Base-by-base conservation (phyloP, 495 filamentous ascomycete species). In the Penicillium crystallinum region DNA sequence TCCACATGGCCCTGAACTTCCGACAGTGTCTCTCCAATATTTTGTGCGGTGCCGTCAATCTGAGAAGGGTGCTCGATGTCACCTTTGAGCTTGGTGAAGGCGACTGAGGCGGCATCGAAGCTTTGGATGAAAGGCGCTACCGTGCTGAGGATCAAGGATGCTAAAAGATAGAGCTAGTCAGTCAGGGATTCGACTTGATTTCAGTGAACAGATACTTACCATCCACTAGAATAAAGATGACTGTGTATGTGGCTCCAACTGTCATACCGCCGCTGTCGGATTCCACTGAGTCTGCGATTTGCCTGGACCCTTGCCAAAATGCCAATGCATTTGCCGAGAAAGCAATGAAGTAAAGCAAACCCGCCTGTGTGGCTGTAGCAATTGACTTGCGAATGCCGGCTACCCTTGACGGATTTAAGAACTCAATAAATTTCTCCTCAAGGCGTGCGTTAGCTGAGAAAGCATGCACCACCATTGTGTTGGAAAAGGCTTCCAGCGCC, bases 271-370 rank as follows among this genome's bases (percentile, higher is more conserved):
- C n/a, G n/a, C 65, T 0, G 58, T 35, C 14, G 49, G 33, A 11
- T 61, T 60, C 5, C 22, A 79, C 71, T 9, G 73, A 68, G 46
- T 75, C 61, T 15, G 77, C 79, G 44, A 86, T 75, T 14, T 70
- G 69, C 33, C 63, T 65, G 52, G 76, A 78, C n/a, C 82, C 84
- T 56, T 86, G 78, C 81, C 81, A 88, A 51, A 84, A 87, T 2
- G 84, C 83, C n/a, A 88, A 64, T 31, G 77, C 83, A 56, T 85
- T 85, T 2, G 80, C 83, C 11, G 77, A 72, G 53, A 81, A 86
- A 7, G 80, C 80, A 48, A 85, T 77, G 51, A 88, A 86, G 54
- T 85, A 87, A 17, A 88, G 61, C 15, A 82, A 54, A n/a, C 84
- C 83, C 14, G 81, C 74, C 49, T 86, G 81, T 1, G 80, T 65